Evolutionary conservation across 2,329 filamentous ascomycete genomes (phyloP), one percentile per base, ranked within the genome.

Genomic region (Cladobotryum mycophilum): DNA sequence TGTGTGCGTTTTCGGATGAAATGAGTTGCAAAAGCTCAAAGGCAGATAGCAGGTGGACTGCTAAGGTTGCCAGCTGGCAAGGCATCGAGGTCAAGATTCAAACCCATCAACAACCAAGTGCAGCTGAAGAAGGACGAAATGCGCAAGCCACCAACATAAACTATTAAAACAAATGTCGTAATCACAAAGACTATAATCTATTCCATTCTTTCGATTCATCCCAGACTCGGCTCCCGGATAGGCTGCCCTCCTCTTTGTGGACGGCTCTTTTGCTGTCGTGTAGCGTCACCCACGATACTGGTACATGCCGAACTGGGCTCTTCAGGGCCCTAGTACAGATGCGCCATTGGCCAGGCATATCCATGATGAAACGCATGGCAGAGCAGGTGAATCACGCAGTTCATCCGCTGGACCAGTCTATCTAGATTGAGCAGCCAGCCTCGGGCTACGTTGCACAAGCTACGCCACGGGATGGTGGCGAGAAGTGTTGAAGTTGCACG

Each of bases 241-340:
- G 25, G 25, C 13, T 13, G 13, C 17, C 11, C 12, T n/a, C 17
- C 9, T 5, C 13, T 38, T 12, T 38, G 11, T 38, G 14, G 14
- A 17, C 12, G 36, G 36, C 36, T 38, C 36, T 12, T n/a, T 42
- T n/a, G 41, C 48, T 50, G 48, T 38, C 45, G 48, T 50, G 48
- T 33, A 45, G 18, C 48, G 35, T 36, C 25, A 13, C 40, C 35
- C 30, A 40, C 20, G 35, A 35, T 34, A 42, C 17, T 46, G 43
- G 41, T 45, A 33, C 18, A 33, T 38, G 30, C 48, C 42, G 41
- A 41, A 18, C 5, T 8, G 41, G 22, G 33, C 25, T 22, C 12
- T 42, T 30, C 25, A 11, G 3, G 9, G 25, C 25, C 9, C 25
- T 30, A 2, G 6, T 11, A 25, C 18, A 38, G 36, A n/a, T 38